Evolutionary conservation across 371 early-diverging fungal species (phyloP), one percentile per base, ranked within the genome.

Genomic region (Actinomucor elegans): DNA sequence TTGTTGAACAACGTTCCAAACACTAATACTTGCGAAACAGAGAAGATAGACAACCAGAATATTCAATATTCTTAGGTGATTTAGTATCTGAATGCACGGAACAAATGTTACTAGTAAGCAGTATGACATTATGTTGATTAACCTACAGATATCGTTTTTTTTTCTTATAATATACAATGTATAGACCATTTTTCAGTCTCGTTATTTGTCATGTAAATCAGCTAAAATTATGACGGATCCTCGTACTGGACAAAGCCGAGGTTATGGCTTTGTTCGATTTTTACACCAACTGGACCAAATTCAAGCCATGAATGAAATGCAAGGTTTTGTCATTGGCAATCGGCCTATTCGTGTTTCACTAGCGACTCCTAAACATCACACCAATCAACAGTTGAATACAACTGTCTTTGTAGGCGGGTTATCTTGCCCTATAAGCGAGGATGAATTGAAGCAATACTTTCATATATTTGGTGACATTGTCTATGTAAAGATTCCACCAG

Each of bases 361-460:
- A 12, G 94, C 94, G 3, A 91, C 92, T 1, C 91, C 93, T 12
- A 92, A 90, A 26, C 27, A 40, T 14, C 10, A 76, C 57, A 21
- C 11, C 17, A 15, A 4, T n/a, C 21, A 42, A 52, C 31, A 52
- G 52, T 78, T 69, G 62, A 93, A 94, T 67, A 94, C 94, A 3
- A 94, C 97, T 0, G 92, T 96, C 14, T 96, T 94, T 75, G 92
- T 94, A 4, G 97, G 95, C 6, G 94, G 94, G 4, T 71, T 96
- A 28, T 85, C 82, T 21, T 70, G 84, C 12, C 76, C 81, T 20
- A 83, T 89, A 14, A 75, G 78, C 29, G 94, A 94, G 56, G 91
- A 92, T 33, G 94, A 96, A 48, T 75, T 96, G 47, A 64, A 81
- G 28, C 66, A 79, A 10, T 80, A 79, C 51, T 96, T 96, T 69